Conservation (phyloP, 2,329 filamentous ascomycete species). For the Alternaria solani region DNA sequence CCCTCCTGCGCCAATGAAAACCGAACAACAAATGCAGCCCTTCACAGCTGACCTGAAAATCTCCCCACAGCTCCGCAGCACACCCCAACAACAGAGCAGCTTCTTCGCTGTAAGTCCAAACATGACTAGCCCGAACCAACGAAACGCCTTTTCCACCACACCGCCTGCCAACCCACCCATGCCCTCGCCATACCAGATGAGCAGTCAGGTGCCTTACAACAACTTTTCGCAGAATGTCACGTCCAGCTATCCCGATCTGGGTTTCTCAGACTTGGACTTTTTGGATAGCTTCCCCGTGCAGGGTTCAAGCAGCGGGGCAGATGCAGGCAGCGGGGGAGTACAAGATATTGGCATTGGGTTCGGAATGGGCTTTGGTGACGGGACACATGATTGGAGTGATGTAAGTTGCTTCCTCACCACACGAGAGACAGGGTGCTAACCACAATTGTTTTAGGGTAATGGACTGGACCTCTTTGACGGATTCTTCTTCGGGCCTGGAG, state of each 20-base stretch:
- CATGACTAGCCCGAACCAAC: slow-evolving; percentile 28
- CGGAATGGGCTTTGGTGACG: slow-evolving; percentile 52
- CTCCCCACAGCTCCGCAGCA: slow-evolving; percentile 45
- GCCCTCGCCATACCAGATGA: slow-evolving; percentile 42
- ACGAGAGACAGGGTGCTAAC: not conserved
- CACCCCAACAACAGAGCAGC: slow-evolving; percentile 16
- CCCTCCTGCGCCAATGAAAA: slow-evolving; percentile 40
- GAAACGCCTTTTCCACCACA: slow-evolving; percentile 18
- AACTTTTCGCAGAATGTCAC: slow-evolving; percentile 39
- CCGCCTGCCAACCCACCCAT: slow-evolving; percentile 11
- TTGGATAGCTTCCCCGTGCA: slow-evolving; percentile 59
- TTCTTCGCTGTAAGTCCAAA: slow-evolving; percentile 21
- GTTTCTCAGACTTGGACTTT: slow-evolving; percentile 63
- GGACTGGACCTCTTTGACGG: slow-evolving; percentile 68
- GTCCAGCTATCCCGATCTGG: slow-evolving; percentile 42
- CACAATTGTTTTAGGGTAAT: slow-evolving; percentile 25
- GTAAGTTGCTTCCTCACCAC: slow-evolving; percentile 8
- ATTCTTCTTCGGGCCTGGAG: slow-evolving; percentile 55
- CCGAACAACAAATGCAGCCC: slow-evolving; percentile 32
- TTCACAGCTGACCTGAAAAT: slow-evolving; percentile 45
- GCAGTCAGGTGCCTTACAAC: slow-evolving; percentile 40
- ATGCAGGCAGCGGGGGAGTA: slow-evolving; percentile 50
- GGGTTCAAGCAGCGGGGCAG: slow-evolving; percentile 33
- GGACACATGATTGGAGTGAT: slow-evolving; percentile 66
- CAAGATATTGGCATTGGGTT: slow-evolving; percentile 71